phyloP scores from a whole-genome alignment of 2,329 filamentous ascomycete species.

The Claviceps monticola region DNA sequence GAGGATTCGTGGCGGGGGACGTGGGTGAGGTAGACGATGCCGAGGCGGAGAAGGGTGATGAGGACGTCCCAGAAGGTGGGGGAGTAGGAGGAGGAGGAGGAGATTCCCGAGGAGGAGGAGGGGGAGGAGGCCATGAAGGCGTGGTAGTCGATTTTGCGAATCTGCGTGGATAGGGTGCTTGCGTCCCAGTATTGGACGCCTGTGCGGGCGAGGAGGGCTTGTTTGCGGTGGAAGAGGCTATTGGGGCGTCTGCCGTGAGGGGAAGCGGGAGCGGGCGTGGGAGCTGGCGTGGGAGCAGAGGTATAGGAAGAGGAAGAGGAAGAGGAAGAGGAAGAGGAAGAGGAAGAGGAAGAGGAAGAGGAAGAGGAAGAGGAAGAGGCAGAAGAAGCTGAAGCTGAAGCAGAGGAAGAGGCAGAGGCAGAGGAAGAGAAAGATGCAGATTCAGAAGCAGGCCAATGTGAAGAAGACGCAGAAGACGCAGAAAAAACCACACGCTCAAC shows the following conservation, averaged over 20 bases:
- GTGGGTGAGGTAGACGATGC: constrained; percentile 62
- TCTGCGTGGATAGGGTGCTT: constrained; percentile 21
- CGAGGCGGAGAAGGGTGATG: constrained; percentile 46
- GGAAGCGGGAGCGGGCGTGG: not conserved
- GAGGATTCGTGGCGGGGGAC: constrained; percentile 55
- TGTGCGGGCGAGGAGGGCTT: constrained; percentile 17
- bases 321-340: constrained; percentile 1
- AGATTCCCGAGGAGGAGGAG: not conserved
- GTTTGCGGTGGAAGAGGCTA: constrained; percentile 12
- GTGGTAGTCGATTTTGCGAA: constrained; percentile 50
- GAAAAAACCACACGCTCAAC: constrained; percentile 15
- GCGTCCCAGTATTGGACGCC: constrained; percentile 29
- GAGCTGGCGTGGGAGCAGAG: not conserved
- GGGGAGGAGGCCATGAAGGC: constrained; percentile 47
- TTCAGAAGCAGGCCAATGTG: not conserved
- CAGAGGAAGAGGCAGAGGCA: constrained; percentile 1
- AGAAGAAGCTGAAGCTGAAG: not conserved
- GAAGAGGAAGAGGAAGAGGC: not conserved
- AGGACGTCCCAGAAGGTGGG: constrained; percentile 47
- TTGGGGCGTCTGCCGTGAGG: constrained; percentile 7
- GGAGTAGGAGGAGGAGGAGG: constrained; percentile 4
- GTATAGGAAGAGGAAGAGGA: not conserved
- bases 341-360: not conserved
- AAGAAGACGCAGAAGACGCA: no score
- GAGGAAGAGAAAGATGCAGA: not conserved